Conservation (phyloP, 495 filamentous ascomycete species). For the Penicillium bovifimosum region DNA sequence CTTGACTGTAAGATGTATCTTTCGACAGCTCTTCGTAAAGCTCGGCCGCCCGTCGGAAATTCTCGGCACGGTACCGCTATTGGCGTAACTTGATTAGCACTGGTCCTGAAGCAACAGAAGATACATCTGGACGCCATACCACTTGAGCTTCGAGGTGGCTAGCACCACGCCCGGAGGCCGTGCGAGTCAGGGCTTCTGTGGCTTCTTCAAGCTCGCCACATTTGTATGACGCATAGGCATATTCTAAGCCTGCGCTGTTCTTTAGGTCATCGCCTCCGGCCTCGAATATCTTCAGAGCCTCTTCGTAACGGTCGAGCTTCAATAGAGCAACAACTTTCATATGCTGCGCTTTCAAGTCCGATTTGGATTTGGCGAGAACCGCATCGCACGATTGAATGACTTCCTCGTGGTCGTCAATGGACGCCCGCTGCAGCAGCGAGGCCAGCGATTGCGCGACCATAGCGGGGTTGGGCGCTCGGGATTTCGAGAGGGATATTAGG, state of each 20-base stretch:
- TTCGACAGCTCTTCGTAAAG: slow-evolving; percentile 61
- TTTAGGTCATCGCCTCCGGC: slow-evolving; percentile 64
- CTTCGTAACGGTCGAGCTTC: slow-evolving; percentile 90
- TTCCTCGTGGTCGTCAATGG: slow-evolving; percentile 72
- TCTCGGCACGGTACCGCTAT: slow-evolving; percentile 75
- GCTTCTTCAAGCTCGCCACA: slow-evolving; percentile 69
- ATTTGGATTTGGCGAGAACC: slow-evolving; percentile 56
- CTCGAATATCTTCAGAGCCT: slow-evolving; percentile 73
- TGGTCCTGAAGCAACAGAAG: slow-evolving; percentile 2
- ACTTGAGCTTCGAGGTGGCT: slow-evolving; percentile 87
- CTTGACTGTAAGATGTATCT: slow-evolving; percentile 48
- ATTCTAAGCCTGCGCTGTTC: slow-evolving; percentile 64
- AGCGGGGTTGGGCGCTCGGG: slow-evolving; percentile 10
- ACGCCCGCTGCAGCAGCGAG: slow-evolving; percentile 49
- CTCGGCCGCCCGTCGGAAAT: slow-evolving; percentile 65
- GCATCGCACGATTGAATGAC: slow-evolving; percentile 66
- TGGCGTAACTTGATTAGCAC: slow-evolving; percentile 2
- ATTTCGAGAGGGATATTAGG: background rate
- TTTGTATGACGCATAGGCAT: slow-evolving; percentile 91
- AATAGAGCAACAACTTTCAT: slow-evolving; percentile 79
- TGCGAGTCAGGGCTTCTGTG: slow-evolving; percentile 48
- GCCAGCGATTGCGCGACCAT: slow-evolving; percentile 50
- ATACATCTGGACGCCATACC: slow-evolving; percentile 41
- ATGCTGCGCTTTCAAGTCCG: slow-evolving; percentile 63
- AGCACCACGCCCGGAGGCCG: slow-evolving; percentile 53